Conservation (phyloP, 2,329 filamentous ascomycete species). For the Amauroascus niger region DNA sequence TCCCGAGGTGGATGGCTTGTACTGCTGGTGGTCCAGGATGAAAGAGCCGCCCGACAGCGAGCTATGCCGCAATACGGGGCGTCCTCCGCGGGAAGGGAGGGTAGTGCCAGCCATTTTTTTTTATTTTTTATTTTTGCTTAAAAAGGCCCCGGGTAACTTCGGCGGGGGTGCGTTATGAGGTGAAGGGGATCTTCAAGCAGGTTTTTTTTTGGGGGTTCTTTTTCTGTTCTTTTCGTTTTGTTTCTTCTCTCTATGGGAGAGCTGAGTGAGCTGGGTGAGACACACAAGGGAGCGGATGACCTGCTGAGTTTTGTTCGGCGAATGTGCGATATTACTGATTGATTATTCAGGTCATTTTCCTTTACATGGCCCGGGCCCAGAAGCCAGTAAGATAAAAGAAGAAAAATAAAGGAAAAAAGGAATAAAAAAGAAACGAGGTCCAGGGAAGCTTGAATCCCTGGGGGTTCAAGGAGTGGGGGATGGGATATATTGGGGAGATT, state of each 20-base stretch:
- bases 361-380: no score
- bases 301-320: not conserved
- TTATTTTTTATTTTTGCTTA: no score
- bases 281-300: not conserved
- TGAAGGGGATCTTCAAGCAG: not conserved
- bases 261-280: no score
- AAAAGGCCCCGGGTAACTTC: constrained; percentile 3
- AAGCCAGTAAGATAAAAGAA: not conserved
- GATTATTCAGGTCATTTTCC: not conserved
- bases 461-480: no score
- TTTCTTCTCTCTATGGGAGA: no score
- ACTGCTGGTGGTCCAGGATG: constrained; percentile 42
- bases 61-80: constrained; percentile 37
- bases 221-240: no score
- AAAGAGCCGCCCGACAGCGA: constrained; percentile 36
- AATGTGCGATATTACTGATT: not conserved
- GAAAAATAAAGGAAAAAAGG: not conserved
- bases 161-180: not conserved
- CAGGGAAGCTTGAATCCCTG: no score
- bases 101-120: not conserved
- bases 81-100: constrained; percentile 24
- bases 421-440: not conserved
- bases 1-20: constrained; percentile 29
- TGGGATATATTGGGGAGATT: no score
- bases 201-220: no score